These are phyloP conservation scores for Fusarium marasasianum DNA, from an alignment of 2,329 filamentous ascomycete species.

Conservation along the genomic window DNA sequence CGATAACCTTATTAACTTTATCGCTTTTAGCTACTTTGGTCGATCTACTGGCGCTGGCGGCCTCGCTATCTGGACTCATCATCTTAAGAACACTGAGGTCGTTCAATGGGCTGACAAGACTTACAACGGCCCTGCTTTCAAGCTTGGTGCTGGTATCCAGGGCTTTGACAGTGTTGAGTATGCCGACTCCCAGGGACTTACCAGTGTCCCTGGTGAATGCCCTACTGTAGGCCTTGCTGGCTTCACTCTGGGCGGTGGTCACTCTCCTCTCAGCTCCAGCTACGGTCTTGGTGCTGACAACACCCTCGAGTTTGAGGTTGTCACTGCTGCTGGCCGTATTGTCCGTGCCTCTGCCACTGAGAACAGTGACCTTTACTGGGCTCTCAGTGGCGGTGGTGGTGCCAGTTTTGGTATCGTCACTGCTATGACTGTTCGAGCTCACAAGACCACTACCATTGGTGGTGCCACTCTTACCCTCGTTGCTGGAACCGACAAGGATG, in stretches of 20 bases:
- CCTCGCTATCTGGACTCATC: slow-evolving; percentile 52
- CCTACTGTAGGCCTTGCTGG: slow-evolving; percentile 65
- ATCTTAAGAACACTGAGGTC: slow-evolving; percentile 53
- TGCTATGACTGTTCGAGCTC: slow-evolving; percentile 62
- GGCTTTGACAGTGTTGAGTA: slow-evolving; percentile 55
- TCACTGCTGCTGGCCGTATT: slow-evolving; percentile 59
- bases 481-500: not conserved
- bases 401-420: slow-evolving; percentile 68
- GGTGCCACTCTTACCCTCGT: not conserved
- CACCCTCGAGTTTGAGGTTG: slow-evolving; percentile 62
- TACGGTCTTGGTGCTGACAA: slow-evolving; percentile 70
- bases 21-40: slow-evolving; percentile 38
- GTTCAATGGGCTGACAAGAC: slow-evolving; percentile 24
- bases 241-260: slow-evolving; percentile 67
- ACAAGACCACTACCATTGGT: slow-evolving; percentile 37
- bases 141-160: slow-evolving; percentile 62
- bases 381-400: slow-evolving; percentile 66
- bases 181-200: not conserved
- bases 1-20: not conserved
- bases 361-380: slow-evolving; percentile 71
- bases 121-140: not conserved
- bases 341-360: slow-evolving; percentile 56
- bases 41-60: slow-evolving; percentile 52
- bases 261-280: slow-evolving; percentile 59
- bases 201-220: slow-evolving; percentile 55